Base-by-base conservation (phyloP, 148 eudicot species). In the Pharnaceum exiguum region DNA sequence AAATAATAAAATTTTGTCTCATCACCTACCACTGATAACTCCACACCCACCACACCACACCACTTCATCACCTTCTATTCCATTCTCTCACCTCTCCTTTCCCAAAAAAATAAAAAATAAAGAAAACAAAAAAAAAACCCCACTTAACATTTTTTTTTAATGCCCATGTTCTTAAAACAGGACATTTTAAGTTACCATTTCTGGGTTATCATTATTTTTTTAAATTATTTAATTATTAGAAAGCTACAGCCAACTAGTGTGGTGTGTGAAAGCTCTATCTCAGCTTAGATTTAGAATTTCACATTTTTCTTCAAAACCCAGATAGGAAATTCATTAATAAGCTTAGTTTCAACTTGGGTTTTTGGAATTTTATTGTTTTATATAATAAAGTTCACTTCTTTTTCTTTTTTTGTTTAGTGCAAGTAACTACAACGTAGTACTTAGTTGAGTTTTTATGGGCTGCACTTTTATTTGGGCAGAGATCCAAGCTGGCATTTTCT, bases 201-300 rank as follows among this genome's bases (percentile, higher is more conserved):
- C 42, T 62, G 48, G 48, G 65, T 60, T 39, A 27, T 39, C 68
- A 57, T 71, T 68, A 58, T 60, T 70, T 54, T 63, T 27, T n/a
- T 17, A 35, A 35, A 40, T 45, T 36, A 16, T 2, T 13, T 10
- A 37, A 49, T 16, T 46, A 26, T 46, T 48, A n/a, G 11, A 58
- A 37, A 38, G n/a, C n/a, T n/a, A n/a, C n/a, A n/a, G 55, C 55
- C 64, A 26, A 48, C 48, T n/a, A 65, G 76, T 44, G 69, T 63
- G 80, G 71, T 71, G 74, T 19, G 59, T 51, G 74, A 71, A 64
- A 67, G 77, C 71, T 65, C 72, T 74, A 55, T 60, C 56, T 63
- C 69, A 75, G 69, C 77, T 79, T 71, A 71, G 79, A 74, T 71
- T 78, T 40, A 60, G 53, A 10, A 35, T 50, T 65, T 2, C 22